A percentile compares a stretch with the other conserved stretches of the same genome.
These are phyloP conservation scores for Batkoa obscura DNA, from an alignment of 371 early-diverging fungal genomes.

Conservation along the genomic window DNA sequence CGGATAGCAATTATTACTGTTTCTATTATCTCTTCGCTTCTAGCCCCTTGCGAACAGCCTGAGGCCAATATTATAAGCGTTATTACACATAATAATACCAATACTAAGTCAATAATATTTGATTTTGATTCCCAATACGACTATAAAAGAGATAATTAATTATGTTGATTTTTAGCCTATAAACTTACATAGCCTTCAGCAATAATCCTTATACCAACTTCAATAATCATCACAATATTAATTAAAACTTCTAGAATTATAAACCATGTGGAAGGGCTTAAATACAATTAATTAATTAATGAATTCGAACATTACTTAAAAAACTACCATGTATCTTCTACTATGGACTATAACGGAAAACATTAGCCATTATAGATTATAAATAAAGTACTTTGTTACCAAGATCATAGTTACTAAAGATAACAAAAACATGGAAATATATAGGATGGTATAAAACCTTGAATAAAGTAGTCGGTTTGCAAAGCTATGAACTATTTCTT, in stretches of 20 bases:
- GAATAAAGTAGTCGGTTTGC: constrained; percentile 4
- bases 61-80: constrained; percentile 1
- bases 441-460: constrained; percentile 1
- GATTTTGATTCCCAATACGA: constrained; percentile 2
- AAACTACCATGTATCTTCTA: neutral
- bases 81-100: constrained; percentile 2
- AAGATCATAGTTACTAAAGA: neutral
- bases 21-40: neutral
- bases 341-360: neutral
- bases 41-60: neutral
- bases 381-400: neutral
- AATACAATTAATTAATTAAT: neutral
- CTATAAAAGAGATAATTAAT: neutral
- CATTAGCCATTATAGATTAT: neutral
- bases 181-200: neutral
- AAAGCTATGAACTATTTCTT: neutral
- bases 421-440: neutral
- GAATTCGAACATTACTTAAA: neutral
- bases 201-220: neutral
- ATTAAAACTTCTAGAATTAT: constrained; percentile 1
- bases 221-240: constrained; percentile 1
- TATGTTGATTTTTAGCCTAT: neutral
- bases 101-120: constrained; percentile 2
- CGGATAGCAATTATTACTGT: neutral
- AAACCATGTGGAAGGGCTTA: neutral